phyloP scores from a whole-genome alignment of 1,284 basidiomycete genomes.

The Takashimella tepidaria region DNA sequence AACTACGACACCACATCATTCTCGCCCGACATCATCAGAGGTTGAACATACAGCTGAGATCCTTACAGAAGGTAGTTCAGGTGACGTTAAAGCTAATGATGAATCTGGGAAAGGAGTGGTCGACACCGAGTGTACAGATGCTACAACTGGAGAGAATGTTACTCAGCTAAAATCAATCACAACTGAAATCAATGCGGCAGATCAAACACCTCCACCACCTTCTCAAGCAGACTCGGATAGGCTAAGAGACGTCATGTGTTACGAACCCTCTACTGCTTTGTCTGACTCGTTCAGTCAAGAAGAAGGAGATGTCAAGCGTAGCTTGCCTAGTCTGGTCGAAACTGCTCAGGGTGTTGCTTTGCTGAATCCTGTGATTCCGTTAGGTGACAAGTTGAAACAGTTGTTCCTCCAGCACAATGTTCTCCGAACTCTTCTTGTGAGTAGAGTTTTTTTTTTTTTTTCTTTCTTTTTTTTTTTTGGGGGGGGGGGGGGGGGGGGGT shows the following conservation, averaged over 20 bases:
- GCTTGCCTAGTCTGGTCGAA: neutral
- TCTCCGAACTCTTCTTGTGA: slow-evolving; percentile 66
- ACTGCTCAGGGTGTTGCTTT: neutral
- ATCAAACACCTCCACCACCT: slow-evolving; percentile 30
- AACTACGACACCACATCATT: slow-evolving; percentile 27
- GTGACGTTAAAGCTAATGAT: neutral
- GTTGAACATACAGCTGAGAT: slow-evolving; percentile 4
- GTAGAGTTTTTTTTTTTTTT: too few relatives aligned
- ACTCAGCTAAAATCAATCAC: too few relatives aligned
- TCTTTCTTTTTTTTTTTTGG: too few relatives aligned
- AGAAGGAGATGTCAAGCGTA: slow-evolving; percentile 26
- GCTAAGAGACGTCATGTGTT: slow-evolving; percentile 35
- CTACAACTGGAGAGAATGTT: neutral
- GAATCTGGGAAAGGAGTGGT: too few relatives aligned
- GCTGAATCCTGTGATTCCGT: neutral
- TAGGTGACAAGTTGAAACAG: slow-evolving; percentile 72
- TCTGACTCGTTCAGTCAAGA: slow-evolving; percentile 9
- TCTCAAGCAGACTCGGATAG: slow-evolving; percentile 35
- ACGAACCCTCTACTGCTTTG: slow-evolving; percentile 16
- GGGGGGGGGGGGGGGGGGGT: too few relatives aligned
- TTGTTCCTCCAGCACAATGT: slow-evolving; percentile 67
- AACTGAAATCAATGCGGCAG: neutral
- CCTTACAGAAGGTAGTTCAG: neutral
- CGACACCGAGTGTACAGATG: too few relatives aligned
- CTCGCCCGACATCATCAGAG: neutral